Base-by-base conservation (phyloP, 371 early-diverging fungal genomes). In the Zancudomyces culisetae region DNA sequence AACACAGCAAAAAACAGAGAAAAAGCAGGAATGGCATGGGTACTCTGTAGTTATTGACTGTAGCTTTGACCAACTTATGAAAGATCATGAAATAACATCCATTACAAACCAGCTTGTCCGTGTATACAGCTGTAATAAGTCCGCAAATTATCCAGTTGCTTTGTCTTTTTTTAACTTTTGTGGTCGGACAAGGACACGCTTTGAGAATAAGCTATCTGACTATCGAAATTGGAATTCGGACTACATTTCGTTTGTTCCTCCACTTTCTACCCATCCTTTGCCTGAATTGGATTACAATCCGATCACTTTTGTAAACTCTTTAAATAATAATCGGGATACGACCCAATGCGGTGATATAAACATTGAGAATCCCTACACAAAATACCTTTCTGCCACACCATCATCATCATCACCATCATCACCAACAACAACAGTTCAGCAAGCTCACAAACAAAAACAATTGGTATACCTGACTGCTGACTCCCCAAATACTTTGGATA, bases 401-500 rank as follows among this genome's bases (percentile, higher is more conserved):
- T n/a, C n/a, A n/a, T n/a, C n/a, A n/a, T 26, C n/a, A 19, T 10
- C 2, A 3, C n/a, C 19, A 13, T 3, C 18, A 10, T 26, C 4
- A 26, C n/a, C 3, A 4, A n/a, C 18, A 6, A 20, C n/a, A 24
- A 10, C 2, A n/a, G 18, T n/a, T 10, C 19, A 13, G 4, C 26
- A 4, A 10, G n/a, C n/a, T 23, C n/a, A 27, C 10, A 3, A 18
- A 8, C 8, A 15, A n/a, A 23, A 26, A 4, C 27, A 13, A 15
- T 63, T 90, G 23, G 76, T 91, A 1, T 94, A 93, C 60, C 65
- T 94, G 29, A 83, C 89, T 0, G 96, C 94, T 3, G 96, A 95
- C 60, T 80, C 89, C 4, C 74, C 77, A 13, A 79, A 85, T 48
- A 70, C 74, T 10, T 59, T 85, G 10, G 59, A 72, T 6, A 60